Percentiles rank a stretch among this genome's conserved stretches.
Evolutionary conservation across 495 filamentous ascomycete genomes (phyloP).

Genomic region (Pseudoneurospora amorphoporcata): DNA sequence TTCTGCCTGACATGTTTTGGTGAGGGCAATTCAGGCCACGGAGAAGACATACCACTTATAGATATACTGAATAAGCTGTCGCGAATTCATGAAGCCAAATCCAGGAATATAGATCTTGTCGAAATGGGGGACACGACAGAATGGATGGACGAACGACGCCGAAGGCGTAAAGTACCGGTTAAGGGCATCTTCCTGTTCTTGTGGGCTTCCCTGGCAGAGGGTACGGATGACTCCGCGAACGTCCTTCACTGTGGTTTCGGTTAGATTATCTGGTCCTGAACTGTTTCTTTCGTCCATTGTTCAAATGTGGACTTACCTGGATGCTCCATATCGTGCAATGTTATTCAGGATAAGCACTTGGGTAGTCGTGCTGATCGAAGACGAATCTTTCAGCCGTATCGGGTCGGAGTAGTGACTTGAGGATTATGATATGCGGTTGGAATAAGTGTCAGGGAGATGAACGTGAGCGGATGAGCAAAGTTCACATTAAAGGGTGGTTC

Average conservation of each 20-base stretch:
- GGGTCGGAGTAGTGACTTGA: not conserved
- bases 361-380: not conserved
- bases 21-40: not conserved
- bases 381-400: not conserved
- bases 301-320: constrained; percentile 6
- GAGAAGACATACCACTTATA: constrained; percentile 56
- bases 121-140: constrained; percentile 62
- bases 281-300: not conserved
- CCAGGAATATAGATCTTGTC: constrained; percentile 29
- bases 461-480: not conserved
- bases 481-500: not conserved
- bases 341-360: not conserved
- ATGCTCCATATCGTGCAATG: constrained; percentile 7
- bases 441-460: not conserved
- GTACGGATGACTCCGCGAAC: constrained; percentile 53
- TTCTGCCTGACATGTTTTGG: no score
- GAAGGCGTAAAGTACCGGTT: constrained; percentile 58
- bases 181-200: constrained; percentile 50
- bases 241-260: constrained; percentile 27
- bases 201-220: constrained; percentile 54
- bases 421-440: not conserved
- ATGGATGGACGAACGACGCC: constrained; percentile 68
- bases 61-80: constrained; percentile 54
- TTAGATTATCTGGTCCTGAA: constrained; percentile 6
- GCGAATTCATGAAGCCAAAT: constrained; percentile 40